Evolutionary conservation across 2,329 filamentous ascomycete genomes (phyloP), one percentile per base, ranked within the genome.

Genomic region (Rhynchosporium secalis): DNA sequence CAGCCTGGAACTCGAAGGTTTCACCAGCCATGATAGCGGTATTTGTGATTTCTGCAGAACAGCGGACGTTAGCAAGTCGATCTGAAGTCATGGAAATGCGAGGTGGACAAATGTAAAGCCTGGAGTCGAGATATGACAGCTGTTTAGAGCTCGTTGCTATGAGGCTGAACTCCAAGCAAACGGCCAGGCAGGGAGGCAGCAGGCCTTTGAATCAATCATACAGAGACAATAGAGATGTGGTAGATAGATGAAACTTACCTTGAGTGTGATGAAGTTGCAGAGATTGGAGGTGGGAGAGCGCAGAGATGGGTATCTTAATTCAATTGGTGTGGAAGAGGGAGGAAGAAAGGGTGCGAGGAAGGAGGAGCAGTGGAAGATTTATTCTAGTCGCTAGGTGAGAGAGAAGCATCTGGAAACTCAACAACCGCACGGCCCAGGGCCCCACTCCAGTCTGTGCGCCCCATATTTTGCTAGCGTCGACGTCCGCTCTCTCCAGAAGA

Each of bases 1-100:
- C 95, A 90, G 95, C 95, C 90, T 99, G 95, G 86, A 98, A 99
- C 90, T 98, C 94, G 84, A 99, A 99, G 73, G 93, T 97, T 85
- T 98, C 93, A 71, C 71, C 73, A 80, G 92, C 81, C 91, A 96
- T 96, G 78, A 78, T 90, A 80, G 76, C 76, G 79, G 77, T 67
- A 66, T 61, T 55, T 54, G 9, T 43, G 52, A 55, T 52, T 58
- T 66, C 64, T 68, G 48, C 43, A 29, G 3, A 40, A 49, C 51
- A 61, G 20, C 38, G 55, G 31, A 48, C 61, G 61, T 69, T 61
- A 69, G 67, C 51, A 62, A 38, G 38, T 54, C 41, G 36, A 36
- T 57, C 47, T 20, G 28, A n/a, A 4, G 31, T 31, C 26, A 41
- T 47, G 43, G 28, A 46, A 38, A 52, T 58, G 38, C 28, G 29